Conservation (phyloP, 805 yeast genomes). For the Wickerhamiella shivajii region DNA sequence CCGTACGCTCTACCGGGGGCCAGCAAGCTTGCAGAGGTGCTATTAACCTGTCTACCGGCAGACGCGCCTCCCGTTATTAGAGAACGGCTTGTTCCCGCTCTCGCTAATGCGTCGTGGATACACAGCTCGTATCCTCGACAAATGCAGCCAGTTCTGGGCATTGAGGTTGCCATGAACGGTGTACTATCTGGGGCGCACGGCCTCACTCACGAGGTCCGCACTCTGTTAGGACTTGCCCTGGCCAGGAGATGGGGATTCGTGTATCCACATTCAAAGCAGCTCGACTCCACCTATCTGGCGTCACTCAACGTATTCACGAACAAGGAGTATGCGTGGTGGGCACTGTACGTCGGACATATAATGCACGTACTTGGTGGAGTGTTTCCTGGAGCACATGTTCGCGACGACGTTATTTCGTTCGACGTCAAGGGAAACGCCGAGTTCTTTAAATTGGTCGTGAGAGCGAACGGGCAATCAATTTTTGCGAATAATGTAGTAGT, state of each 20-base stretch:
- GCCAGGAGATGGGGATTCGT: conserved; percentile 70
- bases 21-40: conserved; percentile 37
- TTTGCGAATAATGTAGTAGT: conserved; percentile 14
- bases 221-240: conserved; percentile 55
- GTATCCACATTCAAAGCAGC: conserved; percentile 26
- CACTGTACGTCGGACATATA: conserved; percentile 52
- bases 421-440: conserved; percentile 12
- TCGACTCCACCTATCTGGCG: conserved; percentile 1
- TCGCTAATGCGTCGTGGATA: conserved; percentile 60
- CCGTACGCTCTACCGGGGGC: conserved; percentile 60
- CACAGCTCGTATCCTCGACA: conserved; percentile 69
- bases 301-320: conserved; percentile 11
- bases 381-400: conserved; percentile 65
- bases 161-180: conserved; percentile 60
- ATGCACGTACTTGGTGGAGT: conserved; percentile 71
- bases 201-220: conserved; percentile 54
- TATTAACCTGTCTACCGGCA: conserved; percentile 44
- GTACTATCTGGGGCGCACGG: conserved; percentile 66
- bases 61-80: conserved; percentile 44
- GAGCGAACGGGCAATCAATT: conserved; percentile 13
- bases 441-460: conserved; percentile 17
- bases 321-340: conserved; percentile 48
- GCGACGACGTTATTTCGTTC: conserved; percentile 28
- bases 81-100: conserved; percentile 49
- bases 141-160: conserved; percentile 57